phyloP scores from a whole-genome alignment of 2,329 filamentous ascomycete species.

The Aspergillus clavatus region DNA sequence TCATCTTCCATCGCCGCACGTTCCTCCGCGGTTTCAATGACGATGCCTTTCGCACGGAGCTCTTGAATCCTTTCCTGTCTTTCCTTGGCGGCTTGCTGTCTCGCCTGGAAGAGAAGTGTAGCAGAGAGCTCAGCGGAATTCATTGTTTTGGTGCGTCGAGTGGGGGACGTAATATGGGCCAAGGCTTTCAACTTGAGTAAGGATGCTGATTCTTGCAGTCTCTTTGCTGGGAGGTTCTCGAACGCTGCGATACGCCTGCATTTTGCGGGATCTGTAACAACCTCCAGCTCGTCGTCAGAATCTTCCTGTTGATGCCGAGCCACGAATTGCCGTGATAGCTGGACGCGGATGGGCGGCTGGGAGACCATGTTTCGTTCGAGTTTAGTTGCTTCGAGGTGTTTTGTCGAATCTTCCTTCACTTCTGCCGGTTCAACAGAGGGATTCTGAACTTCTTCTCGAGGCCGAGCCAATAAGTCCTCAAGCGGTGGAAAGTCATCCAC shows the following conservation, averaged over 20 bases:
- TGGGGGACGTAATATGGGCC: slow-evolving; percentile 63
- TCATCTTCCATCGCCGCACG: slow-evolving; percentile 74
- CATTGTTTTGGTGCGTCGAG: slow-evolving; percentile 53
- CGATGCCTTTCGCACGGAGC: slow-evolving; percentile 72
- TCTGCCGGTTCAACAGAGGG: slow-evolving; percentile 5
- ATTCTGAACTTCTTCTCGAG: slow-evolving; percentile 19
- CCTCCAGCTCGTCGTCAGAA: slow-evolving; percentile 57
- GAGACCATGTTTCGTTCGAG: slow-evolving; percentile 25
- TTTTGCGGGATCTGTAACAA: slow-evolving; percentile 47
- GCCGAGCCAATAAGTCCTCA: slow-evolving; percentile 31
- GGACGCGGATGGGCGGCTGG: slow-evolving; percentile 37
- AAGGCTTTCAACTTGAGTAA: slow-evolving; percentile 67
- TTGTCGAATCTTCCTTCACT: slow-evolving; percentile 8
- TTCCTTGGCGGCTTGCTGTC: slow-evolving; percentile 73
- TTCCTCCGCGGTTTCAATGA: slow-evolving; percentile 81
- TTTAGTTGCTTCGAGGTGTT: slow-evolving; percentile 21
- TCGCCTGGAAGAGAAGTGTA: slow-evolving; percentile 64
- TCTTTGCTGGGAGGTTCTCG: slow-evolving; percentile 61
- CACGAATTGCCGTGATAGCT: slow-evolving; percentile 36
- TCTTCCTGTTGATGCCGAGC: slow-evolving; percentile 35
- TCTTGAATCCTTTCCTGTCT: slow-evolving; percentile 71
- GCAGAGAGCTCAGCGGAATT: slow-evolving; percentile 65
- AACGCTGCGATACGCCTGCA: slow-evolving; percentile 57
- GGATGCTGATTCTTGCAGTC: slow-evolving; percentile 55
- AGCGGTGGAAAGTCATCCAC: slow-evolving; percentile 38